These are phyloP conservation scores for Ustilago trichophora DNA, from an alignment of 1,284 basidiomycete species.

Conservation along the genomic window DNA sequence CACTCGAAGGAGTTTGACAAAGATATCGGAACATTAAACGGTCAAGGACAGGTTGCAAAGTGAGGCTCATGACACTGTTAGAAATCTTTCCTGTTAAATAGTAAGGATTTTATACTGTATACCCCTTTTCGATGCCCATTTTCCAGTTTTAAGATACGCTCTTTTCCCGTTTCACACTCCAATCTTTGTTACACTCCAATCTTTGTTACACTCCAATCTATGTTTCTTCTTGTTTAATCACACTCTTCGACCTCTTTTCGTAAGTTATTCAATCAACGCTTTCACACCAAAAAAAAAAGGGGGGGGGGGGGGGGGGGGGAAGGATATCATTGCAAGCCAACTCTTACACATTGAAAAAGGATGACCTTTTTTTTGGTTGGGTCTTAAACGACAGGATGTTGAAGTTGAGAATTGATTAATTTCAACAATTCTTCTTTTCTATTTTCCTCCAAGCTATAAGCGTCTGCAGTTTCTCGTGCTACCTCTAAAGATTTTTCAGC, in stretches of 20 bases:
- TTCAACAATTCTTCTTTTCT: constrained; percentile 31
- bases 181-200: no score
- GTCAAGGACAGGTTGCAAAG: neutral
- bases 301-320: no score
- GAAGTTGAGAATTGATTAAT: constrained; percentile 13
- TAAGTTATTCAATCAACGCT: no score
- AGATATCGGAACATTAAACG: constrained; percentile 13
- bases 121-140: no score
- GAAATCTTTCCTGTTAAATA: no score
- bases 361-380: no score
- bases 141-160: neutral
- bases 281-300: no score
- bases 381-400: neutral
- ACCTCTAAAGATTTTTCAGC: constrained; percentile 22
- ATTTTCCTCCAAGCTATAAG: constrained; percentile 41
- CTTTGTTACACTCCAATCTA: no score
- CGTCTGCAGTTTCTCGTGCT: constrained; percentile 33
- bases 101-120: neutral
- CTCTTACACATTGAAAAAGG: no score
- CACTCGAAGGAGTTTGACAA: constrained; percentile 43
- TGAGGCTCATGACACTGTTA: neutral
- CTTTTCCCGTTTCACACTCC: neutral
- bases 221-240: no score
- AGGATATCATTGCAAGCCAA: neutral
- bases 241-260: no score